Evolutionary conservation across 805 yeast species (phyloP).

Genomic region (Wickerhamiella hasegawae): DNA sequence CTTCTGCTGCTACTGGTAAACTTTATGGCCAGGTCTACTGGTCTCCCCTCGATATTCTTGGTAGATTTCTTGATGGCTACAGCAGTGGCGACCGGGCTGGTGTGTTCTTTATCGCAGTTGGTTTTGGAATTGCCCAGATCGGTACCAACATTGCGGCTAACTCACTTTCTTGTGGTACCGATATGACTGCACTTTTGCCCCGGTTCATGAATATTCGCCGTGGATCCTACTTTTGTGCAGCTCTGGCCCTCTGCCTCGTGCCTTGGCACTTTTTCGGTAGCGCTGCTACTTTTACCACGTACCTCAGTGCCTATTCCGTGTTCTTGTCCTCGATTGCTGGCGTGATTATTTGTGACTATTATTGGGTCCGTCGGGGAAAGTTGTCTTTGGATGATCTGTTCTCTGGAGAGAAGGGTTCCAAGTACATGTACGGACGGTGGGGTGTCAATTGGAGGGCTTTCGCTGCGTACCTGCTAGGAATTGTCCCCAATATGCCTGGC

Average conservation of each 20-base stretch:
- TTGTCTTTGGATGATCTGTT: constrained; percentile 51
- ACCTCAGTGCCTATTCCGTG: constrained; percentile 65
- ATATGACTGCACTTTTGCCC: constrained; percentile 32
- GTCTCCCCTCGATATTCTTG: constrained; percentile 68
- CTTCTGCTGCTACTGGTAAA: constrained; percentile 55
- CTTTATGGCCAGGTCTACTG: constrained; percentile 57
- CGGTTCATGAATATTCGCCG: constrained; percentile 45
- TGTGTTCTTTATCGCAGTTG: constrained; percentile 55
- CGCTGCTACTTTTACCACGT: constrained; percentile 61
- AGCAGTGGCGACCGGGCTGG: constrained; percentile 68
- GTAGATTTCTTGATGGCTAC: constrained; percentile 35
- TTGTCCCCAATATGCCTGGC: constrained; percentile 72
- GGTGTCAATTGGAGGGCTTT: constrained; percentile 80
- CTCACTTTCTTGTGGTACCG: constrained; percentile 34
- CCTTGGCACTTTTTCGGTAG: constrained; percentile 71
- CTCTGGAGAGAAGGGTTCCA: constrained; percentile 27
- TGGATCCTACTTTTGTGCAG: constrained; percentile 67
- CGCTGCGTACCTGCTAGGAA: constrained; percentile 64
- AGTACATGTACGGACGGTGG: constrained; percentile 52
- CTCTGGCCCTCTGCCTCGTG: constrained; percentile 50
- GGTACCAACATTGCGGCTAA: constrained; percentile 34
- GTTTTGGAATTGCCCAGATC: constrained; percentile 39
- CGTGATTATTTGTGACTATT: constrained; percentile 44
- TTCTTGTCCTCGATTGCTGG: constrained; percentile 77
- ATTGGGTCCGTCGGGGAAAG: constrained; percentile 57